Percentiles rank a stretch among this genome's conserved stretches.
These are phyloP conservation scores for Blechomonas ayalai DNA, from an alignment of 208 protist genomes.

Conservation along the genomic window DNA sequence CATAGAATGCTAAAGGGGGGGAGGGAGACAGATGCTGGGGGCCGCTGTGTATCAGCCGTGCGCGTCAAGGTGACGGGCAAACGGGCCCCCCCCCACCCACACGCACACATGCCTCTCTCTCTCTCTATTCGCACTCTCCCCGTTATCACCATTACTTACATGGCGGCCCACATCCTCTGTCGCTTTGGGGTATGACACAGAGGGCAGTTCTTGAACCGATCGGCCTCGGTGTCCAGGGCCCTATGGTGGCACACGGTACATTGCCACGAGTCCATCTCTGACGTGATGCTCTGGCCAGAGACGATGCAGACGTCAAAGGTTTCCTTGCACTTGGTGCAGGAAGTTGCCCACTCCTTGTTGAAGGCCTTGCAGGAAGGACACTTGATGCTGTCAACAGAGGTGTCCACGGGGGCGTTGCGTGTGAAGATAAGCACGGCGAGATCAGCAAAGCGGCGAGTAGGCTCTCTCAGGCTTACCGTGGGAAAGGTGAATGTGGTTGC, in stretches of 20 bases:
- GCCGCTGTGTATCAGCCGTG: not conserved
- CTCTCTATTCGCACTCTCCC: not conserved
- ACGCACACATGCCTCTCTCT: no score
- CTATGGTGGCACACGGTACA: conserved; percentile 83
- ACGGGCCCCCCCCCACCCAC: not conserved
- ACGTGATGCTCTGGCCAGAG: conserved; percentile 70
- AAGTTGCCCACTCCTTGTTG: conserved; percentile 87
- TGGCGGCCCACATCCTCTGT: conserved; percentile 22
- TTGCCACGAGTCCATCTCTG: conserved; percentile 59
- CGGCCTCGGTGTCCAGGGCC: conserved; percentile 64
- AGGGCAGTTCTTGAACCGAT: conserved; percentile 81
- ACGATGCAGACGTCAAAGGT: conserved; percentile 84
- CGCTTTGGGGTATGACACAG: conserved; percentile 86
- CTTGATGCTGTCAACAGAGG: conserved; percentile 48
- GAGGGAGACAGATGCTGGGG: no score
- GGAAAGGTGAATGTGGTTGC: conserved; percentile 52
- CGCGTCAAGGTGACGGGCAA: not conserved
- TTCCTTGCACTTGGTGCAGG: conserved; percentile 77
- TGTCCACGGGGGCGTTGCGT: conserved; percentile 77
- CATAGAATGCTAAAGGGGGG: no score
- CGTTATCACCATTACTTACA: not conserved
- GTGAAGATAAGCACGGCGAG: conserved; percentile 91
- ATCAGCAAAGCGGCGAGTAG: conserved; percentile 76
- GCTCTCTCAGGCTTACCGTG: conserved; percentile 66
- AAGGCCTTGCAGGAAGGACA: conserved; percentile 81